Evolutionary conservation across 2,329 filamentous ascomycete genomes (phyloP).

Genomic region (Chalaropsis ovoidea): DNA sequence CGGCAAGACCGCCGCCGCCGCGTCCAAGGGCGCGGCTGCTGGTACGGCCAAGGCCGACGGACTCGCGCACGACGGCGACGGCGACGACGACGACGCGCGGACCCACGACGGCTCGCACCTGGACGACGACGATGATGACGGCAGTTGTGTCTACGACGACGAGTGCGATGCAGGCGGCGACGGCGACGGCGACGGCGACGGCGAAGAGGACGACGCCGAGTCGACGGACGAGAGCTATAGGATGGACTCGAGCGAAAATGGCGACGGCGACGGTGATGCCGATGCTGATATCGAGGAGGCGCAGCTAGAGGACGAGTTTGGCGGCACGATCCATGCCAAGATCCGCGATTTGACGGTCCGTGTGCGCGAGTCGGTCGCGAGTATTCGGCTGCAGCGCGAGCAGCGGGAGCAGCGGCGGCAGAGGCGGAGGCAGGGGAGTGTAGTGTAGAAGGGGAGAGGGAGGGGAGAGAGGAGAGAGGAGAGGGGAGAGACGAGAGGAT

Average conservation of each 20-base stretch:
- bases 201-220: constrained; percentile 16
- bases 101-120: neutral
- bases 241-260: neutral
- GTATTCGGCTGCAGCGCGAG: constrained; percentile 2
- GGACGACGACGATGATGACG: constrained; percentile 13
- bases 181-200: neutral
- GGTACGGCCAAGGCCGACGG: neutral
- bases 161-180: constrained; percentile 3
- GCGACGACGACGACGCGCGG: neutral
- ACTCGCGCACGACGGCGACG: neutral
- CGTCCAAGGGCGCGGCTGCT: constrained; percentile 36
- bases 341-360: constrained; percentile 19
- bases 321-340: constrained; percentile 18
- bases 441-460: neutral
- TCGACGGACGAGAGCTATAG: constrained; percentile 16
- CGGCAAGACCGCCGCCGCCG: constrained; percentile 48
- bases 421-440: neutral
- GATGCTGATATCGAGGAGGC: constrained; percentile 27
- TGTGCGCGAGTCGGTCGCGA: constrained; percentile 9
- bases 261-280: neutral
- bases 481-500: neutral
- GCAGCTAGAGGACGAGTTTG: constrained; percentile 25
- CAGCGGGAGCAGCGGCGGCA: constrained; percentile 5
- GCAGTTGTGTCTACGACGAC: constrained; percentile 15
- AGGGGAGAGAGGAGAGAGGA: neutral